A percentile compares a stretch with the other conserved stretches of the same genome.
Conservation (phyloP, 1,139 yeast species). For the Sugiyamaella pinicola region DNA sequence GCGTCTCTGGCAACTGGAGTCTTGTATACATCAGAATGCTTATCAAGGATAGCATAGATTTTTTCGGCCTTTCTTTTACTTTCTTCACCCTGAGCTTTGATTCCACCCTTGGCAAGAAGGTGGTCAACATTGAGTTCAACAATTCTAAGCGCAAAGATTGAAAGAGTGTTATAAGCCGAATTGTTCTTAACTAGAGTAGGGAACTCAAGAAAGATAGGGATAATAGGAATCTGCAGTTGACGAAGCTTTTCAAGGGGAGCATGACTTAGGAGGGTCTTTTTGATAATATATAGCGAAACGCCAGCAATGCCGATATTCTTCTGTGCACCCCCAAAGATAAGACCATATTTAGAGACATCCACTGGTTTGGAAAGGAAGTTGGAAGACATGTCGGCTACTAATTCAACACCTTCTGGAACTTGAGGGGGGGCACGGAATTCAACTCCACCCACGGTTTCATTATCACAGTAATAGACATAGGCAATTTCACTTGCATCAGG, state of each 20-base stretch:
- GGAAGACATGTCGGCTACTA: constrained; percentile 94
- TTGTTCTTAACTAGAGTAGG: constrained; percentile 85
- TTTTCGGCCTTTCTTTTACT: constrained; percentile 62
- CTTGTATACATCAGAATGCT: constrained; percentile 62
- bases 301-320: constrained; percentile 98
- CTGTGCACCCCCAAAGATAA: constrained; percentile 89
- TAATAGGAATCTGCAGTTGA: constrained; percentile 63
- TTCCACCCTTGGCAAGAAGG: constrained; percentile 63
- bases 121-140: constrained; percentile 74
- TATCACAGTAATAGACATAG: constrained; percentile 87
- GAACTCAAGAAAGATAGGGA: constrained; percentile 87
- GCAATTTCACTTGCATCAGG: constrained; percentile 59
- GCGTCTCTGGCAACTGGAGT: constrained; percentile 63
- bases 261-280: constrained; percentile 71
- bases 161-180: constrained; percentile 93
- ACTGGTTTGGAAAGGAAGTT: constrained; percentile 79
- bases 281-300: constrained; percentile 83
- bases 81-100: constrained; percentile 55
- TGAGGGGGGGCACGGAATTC: constrained; percentile 67
- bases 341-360: constrained; percentile 82
- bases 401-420: constrained; percentile 65
- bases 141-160: constrained; percentile 86
- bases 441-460: constrained; percentile 93
- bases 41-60: constrained; percentile 66
- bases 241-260: constrained; percentile 63